Evolutionary conservation across 768 basidiomycete species (phyloP).

Genomic region (Asterophora parasitica): DNA sequence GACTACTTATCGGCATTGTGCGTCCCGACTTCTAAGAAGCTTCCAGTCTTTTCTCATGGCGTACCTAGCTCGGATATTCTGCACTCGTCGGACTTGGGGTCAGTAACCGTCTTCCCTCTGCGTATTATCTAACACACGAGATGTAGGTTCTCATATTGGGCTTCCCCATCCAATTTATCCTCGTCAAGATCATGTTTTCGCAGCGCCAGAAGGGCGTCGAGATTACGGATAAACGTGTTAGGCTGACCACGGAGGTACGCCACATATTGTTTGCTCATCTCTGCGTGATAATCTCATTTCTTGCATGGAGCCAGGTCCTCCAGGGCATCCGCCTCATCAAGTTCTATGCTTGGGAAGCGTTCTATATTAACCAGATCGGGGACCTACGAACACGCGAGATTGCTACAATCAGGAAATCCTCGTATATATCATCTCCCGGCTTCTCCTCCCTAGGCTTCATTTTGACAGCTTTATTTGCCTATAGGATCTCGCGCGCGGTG

Average conservation of each 20-base stretch:
- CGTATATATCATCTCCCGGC: too few species aligned
- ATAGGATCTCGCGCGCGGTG: constrained; percentile 29
- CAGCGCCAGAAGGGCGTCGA: constrained; percentile 54
- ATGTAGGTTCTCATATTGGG: constrained; percentile 48
- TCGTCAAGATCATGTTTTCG: constrained; percentile 47
- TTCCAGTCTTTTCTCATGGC: too few species aligned
- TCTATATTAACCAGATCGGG: constrained; percentile 41
- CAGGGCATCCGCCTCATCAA: constrained; percentile 67
- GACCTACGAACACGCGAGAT: constrained; percentile 36
- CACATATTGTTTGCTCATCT: too few species aligned
- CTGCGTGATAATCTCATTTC: too few species aligned
- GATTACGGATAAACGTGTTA: constrained; percentile 62
- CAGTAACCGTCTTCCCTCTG: background rate
- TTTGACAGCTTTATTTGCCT: constrained; percentile 6
- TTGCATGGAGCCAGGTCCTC: constrained; percentile 36
- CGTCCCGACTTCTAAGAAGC: constrained; percentile 10
- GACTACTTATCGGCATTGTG: constrained; percentile 56
- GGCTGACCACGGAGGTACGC: constrained; percentile 54
- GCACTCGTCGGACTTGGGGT: constrained; percentile 60
- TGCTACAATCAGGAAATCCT: constrained; percentile 32
- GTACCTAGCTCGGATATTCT: constrained; percentile 55
- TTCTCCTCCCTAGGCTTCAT: background rate
- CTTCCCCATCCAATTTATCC: constrained; percentile 52
- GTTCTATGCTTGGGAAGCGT: constrained; percentile 55
- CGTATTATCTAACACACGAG: background rate